A percentile compares a stretch with the other conserved stretches of the same genome.
These are phyloP conservation scores for Colletotrichum karsti DNA, from an alignment of 2,329 filamentous ascomycete genomes.

Conservation along the genomic window DNA sequence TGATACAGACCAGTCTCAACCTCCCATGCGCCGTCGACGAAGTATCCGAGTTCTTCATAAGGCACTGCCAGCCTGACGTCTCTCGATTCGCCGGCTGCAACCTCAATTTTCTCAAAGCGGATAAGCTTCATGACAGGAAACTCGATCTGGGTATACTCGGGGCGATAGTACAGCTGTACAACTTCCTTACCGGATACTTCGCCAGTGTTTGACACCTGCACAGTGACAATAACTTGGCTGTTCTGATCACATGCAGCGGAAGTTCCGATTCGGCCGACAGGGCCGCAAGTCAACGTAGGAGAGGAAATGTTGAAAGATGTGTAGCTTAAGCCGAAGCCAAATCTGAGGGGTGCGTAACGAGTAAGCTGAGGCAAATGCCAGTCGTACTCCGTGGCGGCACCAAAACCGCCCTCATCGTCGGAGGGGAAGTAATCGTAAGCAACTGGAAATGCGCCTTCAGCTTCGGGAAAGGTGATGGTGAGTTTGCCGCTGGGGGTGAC, in stretches of 20 bases:
- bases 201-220: conserved; percentile 57
- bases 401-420: conserved; percentile 67
- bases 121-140: conserved; percentile 55
- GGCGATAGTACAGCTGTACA: conserved; percentile 48
- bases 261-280: not conserved
- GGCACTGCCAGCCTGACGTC: conserved; percentile 42
- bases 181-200: conserved; percentile 41
- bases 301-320: conserved; percentile 66
- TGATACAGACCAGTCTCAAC: conserved; percentile 36
- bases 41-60: conserved; percentile 38
- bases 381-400: conserved; percentile 63
- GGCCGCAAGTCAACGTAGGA: not conserved
- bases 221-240: conserved; percentile 48
- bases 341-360: conserved; percentile 58
- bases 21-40: conserved; percentile 34
- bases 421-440: conserved; percentile 73
- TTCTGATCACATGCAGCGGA: conserved; percentile 39
- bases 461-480: conserved; percentile 57
- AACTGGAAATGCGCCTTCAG: conserved; percentile 57
- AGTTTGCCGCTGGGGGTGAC: conserved; percentile 60
- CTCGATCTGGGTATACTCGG: conserved; percentile 47
- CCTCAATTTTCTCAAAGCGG: conserved; percentile 54
- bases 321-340: conserved; percentile 74
- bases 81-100: conserved; percentile 48
- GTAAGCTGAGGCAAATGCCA: conserved; percentile 47